Evolutionary conservation across 2,329 filamentous ascomycete genomes (phyloP), one percentile per base, ranked within the genome.

Genomic region (Colletotrichum echinochloae): DNA sequence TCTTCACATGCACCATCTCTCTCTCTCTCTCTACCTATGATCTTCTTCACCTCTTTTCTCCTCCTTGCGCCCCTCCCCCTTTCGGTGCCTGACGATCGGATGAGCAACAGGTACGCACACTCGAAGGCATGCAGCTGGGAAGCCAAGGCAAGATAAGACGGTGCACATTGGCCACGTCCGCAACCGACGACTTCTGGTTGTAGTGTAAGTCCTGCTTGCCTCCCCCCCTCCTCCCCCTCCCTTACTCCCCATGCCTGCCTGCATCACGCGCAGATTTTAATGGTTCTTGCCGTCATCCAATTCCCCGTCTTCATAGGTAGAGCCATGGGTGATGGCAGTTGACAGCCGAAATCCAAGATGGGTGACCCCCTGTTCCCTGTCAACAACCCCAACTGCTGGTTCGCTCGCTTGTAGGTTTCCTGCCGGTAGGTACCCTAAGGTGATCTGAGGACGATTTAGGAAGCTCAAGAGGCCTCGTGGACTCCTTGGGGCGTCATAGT

Each of bases 281-380:
- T 30, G 28, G 28, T 16, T 54, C 44, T 41, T 30, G 18, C 46
- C 35, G 33, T 39, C 49, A 51, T 49, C 44, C 48, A 66, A 28
- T 41, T 52, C 26, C 52, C 49, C 41, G 49, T 35, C 57, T 35
- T 44, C 57, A 23, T 62, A 59, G 64, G 20, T 62, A 59, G 64
- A 71, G 68, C 26, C 20, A 23, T 39, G 54, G 54, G 68, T 20
- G 12, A 23, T 39, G 54, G 54, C n/a, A 56, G 52, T 63, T 64
- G 63, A 59, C 30, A 67, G 64, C 68, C 68, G 59, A 20, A 59
- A 66, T 57, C 51, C 61, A 52, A 41, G 23, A 57, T 57, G n/a
- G 4, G 20, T 9, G 6, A 67, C 28, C 64, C 64, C 67, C 64
- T 67, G 57, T 62, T 52, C 67, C 64, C 65, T 67, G 64, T 48